Evolutionary conservation across 768 basidiomycete species (phyloP), one percentile per base, ranked within the genome.

Genomic region (Daedaleopsis nitida): DNA sequence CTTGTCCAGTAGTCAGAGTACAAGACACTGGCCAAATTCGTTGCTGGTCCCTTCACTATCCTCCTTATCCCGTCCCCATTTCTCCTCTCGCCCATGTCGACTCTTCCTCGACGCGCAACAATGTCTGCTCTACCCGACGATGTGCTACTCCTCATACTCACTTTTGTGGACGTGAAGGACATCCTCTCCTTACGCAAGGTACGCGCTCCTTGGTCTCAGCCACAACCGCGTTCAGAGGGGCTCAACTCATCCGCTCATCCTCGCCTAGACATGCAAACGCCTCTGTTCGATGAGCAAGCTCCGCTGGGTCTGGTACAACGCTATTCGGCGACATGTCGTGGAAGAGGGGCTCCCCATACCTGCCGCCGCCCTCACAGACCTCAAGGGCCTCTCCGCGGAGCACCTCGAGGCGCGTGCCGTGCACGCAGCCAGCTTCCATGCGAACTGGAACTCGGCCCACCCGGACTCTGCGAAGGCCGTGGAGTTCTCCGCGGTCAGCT

Each of bases 261-360:
- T 56, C 38, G 2, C 39, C 11, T 60, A 76, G 75, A 72, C 74
- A 24, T 74, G 69, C 12, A 70, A 69, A 27, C 69, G 70, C 14
- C 63, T 76, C 43, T 68, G 51, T 45, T 44, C 66, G 11, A 62
- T 76, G 52, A 73, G 74, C 47, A 74, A 72, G 63, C 58, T 72
- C 47, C 75, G 75, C 54, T 76, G 74, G 74, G 73, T 76, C 17
- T 76, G 75, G 75, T 67, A 70, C 42, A 69, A 75, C 60, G 75
- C 74, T 17, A 64, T 76, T 37, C 66, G 70, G 48, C 66, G 69
- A 10, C 75, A 73, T 63, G 70, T 76, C 64, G 67, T 74, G 10
- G 65, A 71, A 59, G 68, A 65, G 34, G 72, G 72, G 13, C 66
- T 76, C 27, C 73, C 75, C 48, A 57, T 76, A 17, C 75, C 75